phyloP scores from a whole-genome alignment of 2,329 filamentous ascomycete species.

The Echinosphaeria canescens region DNA sequence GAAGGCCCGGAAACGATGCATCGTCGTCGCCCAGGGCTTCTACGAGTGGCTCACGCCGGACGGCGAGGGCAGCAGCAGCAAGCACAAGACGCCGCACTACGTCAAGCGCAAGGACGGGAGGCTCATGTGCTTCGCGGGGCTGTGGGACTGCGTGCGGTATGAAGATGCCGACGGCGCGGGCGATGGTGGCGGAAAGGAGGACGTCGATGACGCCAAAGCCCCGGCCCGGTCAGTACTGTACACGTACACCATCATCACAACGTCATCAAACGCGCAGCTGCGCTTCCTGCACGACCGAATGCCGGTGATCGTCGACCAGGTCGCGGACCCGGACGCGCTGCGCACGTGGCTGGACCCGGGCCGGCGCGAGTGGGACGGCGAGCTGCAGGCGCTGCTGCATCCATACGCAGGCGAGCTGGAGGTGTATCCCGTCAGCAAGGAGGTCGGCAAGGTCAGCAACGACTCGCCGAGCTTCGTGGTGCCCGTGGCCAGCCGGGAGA shows the following conservation, averaged over 20 bases:
- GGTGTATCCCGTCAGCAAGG: slow-evolving; percentile 67
- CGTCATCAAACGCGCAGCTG: slow-evolving; percentile 61
- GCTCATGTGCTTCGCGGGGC: slow-evolving; percentile 72
- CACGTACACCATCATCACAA: slow-evolving; percentile 90
- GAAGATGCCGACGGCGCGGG: slow-evolving; percentile 17
- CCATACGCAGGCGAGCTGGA: slow-evolving; percentile 65
- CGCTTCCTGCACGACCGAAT: slow-evolving; percentile 84
- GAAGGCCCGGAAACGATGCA: slow-evolving; percentile 74
- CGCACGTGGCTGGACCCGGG: slow-evolving; percentile 59
- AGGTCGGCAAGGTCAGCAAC: slow-evolving; percentile 88
- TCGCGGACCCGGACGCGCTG: slow-evolving; percentile 40
- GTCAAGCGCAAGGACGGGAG: slow-evolving; percentile 62
- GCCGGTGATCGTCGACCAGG: slow-evolving; percentile 76
- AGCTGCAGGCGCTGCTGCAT: slow-evolving; percentile 59
- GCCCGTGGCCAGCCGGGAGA: slow-evolving; percentile 64
- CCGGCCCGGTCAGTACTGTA: too few relatives aligned
- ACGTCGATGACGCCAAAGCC: too few relatives aligned
- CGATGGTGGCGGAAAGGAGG: slow-evolving; percentile 27
- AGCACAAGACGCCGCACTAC: slow-evolving; percentile 71
- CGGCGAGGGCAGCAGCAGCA: slow-evolving; percentile 23
- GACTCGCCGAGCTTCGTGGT: slow-evolving; percentile 69
- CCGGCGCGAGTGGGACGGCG: slow-evolving; percentile 49
- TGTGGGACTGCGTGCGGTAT: slow-evolving; percentile 78
- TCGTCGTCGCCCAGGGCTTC: slow-evolving; percentile 80
- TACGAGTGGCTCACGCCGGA: slow-evolving; percentile 85